Percentiles rank a stretch among this genome's conserved stretches.
These are phyloP conservation scores for Linnemannia schmuckeri DNA, from an alignment of 192 early-diverging fungal species.

Conservation along the genomic window DNA sequence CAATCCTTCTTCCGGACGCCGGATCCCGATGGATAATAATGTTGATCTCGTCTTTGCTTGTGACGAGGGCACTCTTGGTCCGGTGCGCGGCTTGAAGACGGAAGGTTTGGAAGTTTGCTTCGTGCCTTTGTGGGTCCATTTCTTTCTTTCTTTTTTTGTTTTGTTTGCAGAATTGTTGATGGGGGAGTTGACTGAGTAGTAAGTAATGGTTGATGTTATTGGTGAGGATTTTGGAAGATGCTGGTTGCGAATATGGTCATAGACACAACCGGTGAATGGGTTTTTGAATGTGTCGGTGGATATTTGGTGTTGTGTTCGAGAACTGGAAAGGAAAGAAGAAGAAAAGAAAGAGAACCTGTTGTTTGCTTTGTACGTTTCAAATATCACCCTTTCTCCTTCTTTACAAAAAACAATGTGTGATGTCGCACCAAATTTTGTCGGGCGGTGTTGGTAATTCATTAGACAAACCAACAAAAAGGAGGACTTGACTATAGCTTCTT, in stretches of 20 bases:
- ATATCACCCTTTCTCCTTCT: neutral
- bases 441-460: no score
- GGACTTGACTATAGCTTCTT: no score
- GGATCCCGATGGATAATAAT: neutral
- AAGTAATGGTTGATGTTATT: no score
- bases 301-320: neutral
- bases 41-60: constrained; percentile 1
- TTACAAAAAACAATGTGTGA: no score
- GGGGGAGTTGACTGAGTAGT: no score
- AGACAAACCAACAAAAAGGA: no score
- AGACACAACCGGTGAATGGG: neutral
- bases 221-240: neutral
- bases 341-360: neutral
- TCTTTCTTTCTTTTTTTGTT: neutral
- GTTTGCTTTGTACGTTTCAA: neutral
- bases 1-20: neutral
- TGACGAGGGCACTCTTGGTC: neutral
- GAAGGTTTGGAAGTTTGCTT: constrained; percentile 5
- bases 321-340: neutral
- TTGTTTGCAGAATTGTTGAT: neutral
- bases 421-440: no score
- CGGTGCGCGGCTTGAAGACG: neutral
- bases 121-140: neutral
- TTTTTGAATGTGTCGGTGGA: neutral
- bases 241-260: neutral